Conservation (phyloP, 257 asterid species). For the Paraleonurus japonicus region DNA sequence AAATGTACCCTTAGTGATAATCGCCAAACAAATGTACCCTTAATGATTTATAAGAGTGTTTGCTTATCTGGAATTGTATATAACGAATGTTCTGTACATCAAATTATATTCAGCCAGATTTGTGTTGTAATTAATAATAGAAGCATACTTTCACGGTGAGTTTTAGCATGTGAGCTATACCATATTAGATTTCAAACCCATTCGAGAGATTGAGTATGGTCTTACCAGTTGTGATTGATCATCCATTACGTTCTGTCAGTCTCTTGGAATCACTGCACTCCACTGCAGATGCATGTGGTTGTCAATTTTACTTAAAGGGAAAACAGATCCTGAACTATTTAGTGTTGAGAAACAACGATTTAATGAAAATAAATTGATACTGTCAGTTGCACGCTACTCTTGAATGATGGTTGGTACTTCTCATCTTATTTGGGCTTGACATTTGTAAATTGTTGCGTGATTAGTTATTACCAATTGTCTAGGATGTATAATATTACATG, state of each 20-base stretch:
- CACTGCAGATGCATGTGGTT: neutral
- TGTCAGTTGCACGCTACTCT: neutral
- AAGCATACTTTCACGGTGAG: neutral
- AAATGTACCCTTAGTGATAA: too few species aligned
- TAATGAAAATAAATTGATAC: neutral
- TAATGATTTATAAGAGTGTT: neutral
- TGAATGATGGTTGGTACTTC: neutral
- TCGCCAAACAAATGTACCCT: too few species aligned
- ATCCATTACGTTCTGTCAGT: neutral
- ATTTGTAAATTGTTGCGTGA: neutral
- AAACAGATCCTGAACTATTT: constrained; percentile 4
- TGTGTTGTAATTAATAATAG: constrained; percentile 1
- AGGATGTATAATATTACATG: neutral
- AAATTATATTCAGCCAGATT: neutral
- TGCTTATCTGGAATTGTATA: neutral
- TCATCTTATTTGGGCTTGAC: neutral
- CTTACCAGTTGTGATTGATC: neutral
- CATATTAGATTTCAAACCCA: neutral
- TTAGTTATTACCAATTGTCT: constrained; percentile 4
- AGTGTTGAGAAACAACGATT: constrained; percentile 1
- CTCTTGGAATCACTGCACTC: neutral
- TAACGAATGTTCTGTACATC: neutral
- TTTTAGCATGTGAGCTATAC: constrained; percentile 9
- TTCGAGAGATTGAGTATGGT: neutral
- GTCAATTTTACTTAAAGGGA: neutral